Conservation (phyloP, 1,284 basidiomycete genomes). For the Cutaneotrichosporon spelunceum region DNA sequence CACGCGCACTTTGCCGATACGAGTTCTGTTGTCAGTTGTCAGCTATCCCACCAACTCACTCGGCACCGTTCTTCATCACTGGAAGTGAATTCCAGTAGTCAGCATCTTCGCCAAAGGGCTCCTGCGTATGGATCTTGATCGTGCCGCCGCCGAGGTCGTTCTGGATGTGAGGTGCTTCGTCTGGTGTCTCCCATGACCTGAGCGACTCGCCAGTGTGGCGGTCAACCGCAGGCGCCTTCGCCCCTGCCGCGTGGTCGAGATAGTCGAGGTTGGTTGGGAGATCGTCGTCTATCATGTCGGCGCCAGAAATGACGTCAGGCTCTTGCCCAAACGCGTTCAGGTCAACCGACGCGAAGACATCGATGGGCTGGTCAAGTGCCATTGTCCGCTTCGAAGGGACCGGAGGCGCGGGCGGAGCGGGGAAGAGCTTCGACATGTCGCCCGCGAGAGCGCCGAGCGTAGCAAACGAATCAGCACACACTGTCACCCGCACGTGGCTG, state of each 20-base stretch:
- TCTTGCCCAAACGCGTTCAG: conserved; percentile 70
- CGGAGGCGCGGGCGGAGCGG: conserved; percentile 18
- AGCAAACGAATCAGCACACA: conserved; percentile 52
- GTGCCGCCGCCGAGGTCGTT: conserved; percentile 86
- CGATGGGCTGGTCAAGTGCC: conserved; percentile 36
- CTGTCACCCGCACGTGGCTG: conserved; percentile 35
- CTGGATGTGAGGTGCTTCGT: conserved; percentile 68
- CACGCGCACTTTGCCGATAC: conserved; percentile 45
- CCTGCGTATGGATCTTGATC: conserved; percentile 67
- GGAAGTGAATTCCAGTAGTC: conserved; percentile 67
- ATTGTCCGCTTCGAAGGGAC: conserved; percentile 18
- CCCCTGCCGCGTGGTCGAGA: conserved; percentile 63
- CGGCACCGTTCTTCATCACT: conserved; percentile 45
- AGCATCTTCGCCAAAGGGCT: conserved; percentile 61
- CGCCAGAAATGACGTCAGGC: conserved; percentile 63
- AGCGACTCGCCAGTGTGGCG: conserved; percentile 57
- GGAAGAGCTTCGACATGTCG: conserved; percentile 39
- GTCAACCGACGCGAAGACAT: conserved; percentile 68
- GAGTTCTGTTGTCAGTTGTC: conserved; percentile 21
- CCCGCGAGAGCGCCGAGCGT: conserved; percentile 40
- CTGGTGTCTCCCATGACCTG: conserved; percentile 41
- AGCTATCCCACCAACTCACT: conserved; percentile 28
- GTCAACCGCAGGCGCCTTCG: conserved; percentile 55
- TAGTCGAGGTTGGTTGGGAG: conserved; percentile 84
- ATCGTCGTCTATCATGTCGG: conserved; percentile 89